Evolutionary conservation across 306 rosid genomes (phyloP), one percentile per base, ranked within the genome.

Genomic region (Ceratonia siliqua): DNA sequence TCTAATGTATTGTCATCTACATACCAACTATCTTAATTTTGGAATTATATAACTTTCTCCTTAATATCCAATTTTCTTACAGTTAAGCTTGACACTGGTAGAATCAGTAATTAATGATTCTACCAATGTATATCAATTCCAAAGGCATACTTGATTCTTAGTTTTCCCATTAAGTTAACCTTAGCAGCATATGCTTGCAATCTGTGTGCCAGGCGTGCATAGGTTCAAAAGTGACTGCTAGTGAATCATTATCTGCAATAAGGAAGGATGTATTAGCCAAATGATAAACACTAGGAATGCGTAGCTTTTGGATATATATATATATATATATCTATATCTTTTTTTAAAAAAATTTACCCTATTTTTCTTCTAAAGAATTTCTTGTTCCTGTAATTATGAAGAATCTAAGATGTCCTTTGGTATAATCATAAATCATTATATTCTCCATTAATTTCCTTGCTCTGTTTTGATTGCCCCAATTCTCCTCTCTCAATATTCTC

Each of bases 261-360:
- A 81, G 97, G 82, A 91, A 94, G 83, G 97, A 94, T 80, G 98
- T 94, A 72, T 83, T 91, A 48, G 93, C 98, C 64, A 94, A 91
- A 85, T 94, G 98, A 78, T 94, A 94, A 79, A 80, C 87, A 78
- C 41, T 6, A 35, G 17, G 17, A 36, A 20, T 72, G 59, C 36
- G 10, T 67, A 66, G 49, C 53, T 52, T 72, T 76, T 73, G 32
- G 28, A 24, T 33, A 68, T 68, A n/a, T n/a, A n/a, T n/a, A n/a
- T n/a, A n/a, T n/a, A n/a, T n/a, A n/a, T n/a, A n/a, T n/a, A n/a
- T 75, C 41, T 66, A 21, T 56, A 36, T 41, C 4, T 28, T 4
- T 28, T 7, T 6, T 36, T 18, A n/a, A 10, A 18, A 32, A 32
- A 58, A 6, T 14, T 14, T n/a, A 15, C 22, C 13, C 5, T 1